Evolutionary conservation across 2,329 filamentous ascomycete genomes (phyloP).

Genomic region (Trichoderma cornu-damae): DNA sequence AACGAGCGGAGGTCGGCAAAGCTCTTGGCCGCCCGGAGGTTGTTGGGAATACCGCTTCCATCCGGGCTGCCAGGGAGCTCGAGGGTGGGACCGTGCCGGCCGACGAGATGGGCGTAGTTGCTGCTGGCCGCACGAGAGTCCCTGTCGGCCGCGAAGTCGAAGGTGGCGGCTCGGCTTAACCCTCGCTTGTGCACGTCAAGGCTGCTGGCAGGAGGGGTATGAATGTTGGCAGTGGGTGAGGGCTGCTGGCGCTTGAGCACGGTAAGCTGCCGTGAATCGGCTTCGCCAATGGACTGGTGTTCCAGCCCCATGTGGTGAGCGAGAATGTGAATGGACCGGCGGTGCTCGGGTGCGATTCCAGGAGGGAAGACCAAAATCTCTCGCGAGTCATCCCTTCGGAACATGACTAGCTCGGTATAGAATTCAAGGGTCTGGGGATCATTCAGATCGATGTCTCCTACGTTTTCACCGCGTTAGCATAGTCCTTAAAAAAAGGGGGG

Average conservation of each 20-base stretch:
- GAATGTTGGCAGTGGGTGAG: conserved; percentile 50
- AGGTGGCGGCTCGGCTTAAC: conserved; percentile 90
- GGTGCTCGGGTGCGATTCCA: conserved; percentile 73
- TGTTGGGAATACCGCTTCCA: conserved; percentile 59
- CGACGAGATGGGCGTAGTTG: conserved; percentile 66
- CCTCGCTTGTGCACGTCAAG: conserved; percentile 75
- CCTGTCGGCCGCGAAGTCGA: conserved; percentile 83
- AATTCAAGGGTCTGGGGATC: conserved; percentile 81
- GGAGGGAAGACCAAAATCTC: conserved; percentile 82
- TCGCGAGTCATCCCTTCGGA: conserved; percentile 71
- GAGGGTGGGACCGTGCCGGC: conserved; percentile 78
- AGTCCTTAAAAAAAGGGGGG: conserved; percentile 21
- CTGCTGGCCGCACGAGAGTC: conserved; percentile 60
- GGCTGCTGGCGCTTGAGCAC: conserved; percentile 66
- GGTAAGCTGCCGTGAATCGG: conserved; percentile 83
- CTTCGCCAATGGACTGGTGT: conserved; percentile 83
- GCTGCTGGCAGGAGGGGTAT: conserved; percentile 57
- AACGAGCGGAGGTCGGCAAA: conserved; percentile 94
- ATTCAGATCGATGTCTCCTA: conserved; percentile 77
- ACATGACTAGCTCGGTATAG: conserved; percentile 84
- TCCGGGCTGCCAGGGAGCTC: conserved; percentile 79
- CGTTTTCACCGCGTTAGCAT: not conserved
- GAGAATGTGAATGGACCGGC: conserved; percentile 86
- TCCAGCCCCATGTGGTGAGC: conserved; percentile 92
- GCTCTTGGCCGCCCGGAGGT: conserved; percentile 88